Base-by-base conservation (phyloP, 257 asterid genomes). In the Nicotiana paniculata region DNA sequence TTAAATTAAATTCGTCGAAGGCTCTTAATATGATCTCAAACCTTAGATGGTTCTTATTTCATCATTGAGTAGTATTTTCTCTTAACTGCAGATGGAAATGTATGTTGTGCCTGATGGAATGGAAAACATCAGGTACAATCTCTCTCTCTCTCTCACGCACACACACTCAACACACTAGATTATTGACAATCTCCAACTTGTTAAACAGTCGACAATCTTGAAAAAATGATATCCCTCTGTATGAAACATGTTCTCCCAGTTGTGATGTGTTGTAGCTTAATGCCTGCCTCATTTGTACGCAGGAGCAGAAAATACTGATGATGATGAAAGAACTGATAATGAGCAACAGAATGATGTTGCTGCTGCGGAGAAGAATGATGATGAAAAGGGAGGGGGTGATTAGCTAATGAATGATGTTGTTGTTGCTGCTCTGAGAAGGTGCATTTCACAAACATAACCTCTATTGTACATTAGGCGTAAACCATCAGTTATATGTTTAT, bases 111-210 rank as follows among this genome's bases (percentile, higher is more conserved):
- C 11, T 86, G 98, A 90, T 95, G 99, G 99, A 92, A 95, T 87
- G 99, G 93, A 80, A 95, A 95, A 84, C 97, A 93, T 81, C 99
- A 95, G 98, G 99, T 92, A 86, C 24, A 82, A 16, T 28, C 80
- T 28, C n/a, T 66, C 46, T 33, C 61, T 72, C 55, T 1, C 63
- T 28, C 80, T 28, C 51, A 0, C 17, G 13, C 18, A 13, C 58
- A 13, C 58, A 10, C 54, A 13, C 2, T 0, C 16, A 53, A 53
- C 17, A 13, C 17, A 53, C 4, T 53, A 53, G 7, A 63, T 26
- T 63, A 11, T 63, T 4, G 15, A 26, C 15, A 12, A 16, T 63
- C 15, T 63, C 3, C 16, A 13, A 63, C 2, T 15, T 63, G 37
- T 24, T 26, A 11, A 63, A 26, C 69, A 63, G 17, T 63, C 37